Base-by-base conservation (phyloP, 1,284 basidiomycete species). In the Apiotrichum porosum region DNA sequence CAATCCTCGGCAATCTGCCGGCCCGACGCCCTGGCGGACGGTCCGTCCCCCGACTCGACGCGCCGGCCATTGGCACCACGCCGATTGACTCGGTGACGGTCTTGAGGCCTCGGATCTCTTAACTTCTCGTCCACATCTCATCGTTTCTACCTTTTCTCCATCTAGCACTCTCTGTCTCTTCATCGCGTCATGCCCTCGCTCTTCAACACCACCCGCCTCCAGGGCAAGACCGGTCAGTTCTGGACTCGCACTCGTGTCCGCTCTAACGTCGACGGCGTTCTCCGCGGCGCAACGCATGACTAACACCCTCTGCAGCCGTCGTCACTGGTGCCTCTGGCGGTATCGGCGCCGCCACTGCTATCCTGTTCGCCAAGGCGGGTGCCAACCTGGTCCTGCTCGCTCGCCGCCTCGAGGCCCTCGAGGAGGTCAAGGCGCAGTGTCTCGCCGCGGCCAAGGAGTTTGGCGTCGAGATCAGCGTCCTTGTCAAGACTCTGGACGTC, bases 361-460 rank as follows among this genome's bases (percentile, higher is more conserved):
- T 79, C 48, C 74, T 77, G 5, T 72, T 80, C 21, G 79, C 80
- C 4, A 72, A 74, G 23, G 79, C 78, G 9, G 81, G 81, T 4
- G 83, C 81, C 79, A 78, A 75, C 52, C 75, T 85, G 23, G 78
- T 80, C 10, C 60, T 85, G 17, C 80, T 79, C 32, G 77, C 76
- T 5, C 69, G 85, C 24, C 75, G 84, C 26, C 58, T 71, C 12
- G 75, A 78, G 4, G 76, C 79, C 38, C 74, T 88, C 3, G 68
- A 79, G 37, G 79, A 81, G 56, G 84, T 84, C 55, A 37, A 31
- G 23, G 26, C 9, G 8, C 19, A 47, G 31, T 35, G 34, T 24
- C 14, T 6, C 6, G 48, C 36, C 5, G 49, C 42, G n/a, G 48
- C 52, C n/a, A 23, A 45, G 35, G 36, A 45, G 24, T 30, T 42